Evolutionary conservation across 140 eudicot genomes (phyloP), one percentile per base, ranked within the genome.

Genomic region (Bidens hawaiensis): DNA sequence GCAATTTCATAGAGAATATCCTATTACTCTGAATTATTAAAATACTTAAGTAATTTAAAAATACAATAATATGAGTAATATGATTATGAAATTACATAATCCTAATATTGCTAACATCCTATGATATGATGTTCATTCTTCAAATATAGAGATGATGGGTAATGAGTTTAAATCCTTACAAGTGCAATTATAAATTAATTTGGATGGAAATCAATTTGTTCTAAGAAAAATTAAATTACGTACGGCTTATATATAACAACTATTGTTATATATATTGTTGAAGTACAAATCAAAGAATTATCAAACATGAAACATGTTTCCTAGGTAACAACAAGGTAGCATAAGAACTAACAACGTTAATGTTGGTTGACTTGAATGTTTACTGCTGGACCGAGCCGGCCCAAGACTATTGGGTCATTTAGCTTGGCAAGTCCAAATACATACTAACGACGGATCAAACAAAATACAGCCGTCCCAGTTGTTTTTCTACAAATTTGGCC

Each of bases 401-500:
- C 77, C 81, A 76, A 64, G 47, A n/a, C 27, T 42, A 65, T 65
- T 71, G 81, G 81, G 69, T 62, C 53, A 41, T 10, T 52, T 17
- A 11, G 0, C 13, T 16, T 43, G 28, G 23, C 60, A 6, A 58
- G 45, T 70, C 76, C 69, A 70, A 48, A 1, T 19, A 41, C 15
- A 26, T 70, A 8, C 15, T 22, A 56, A 70, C 64, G 28, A 64
- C 69, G 38, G 55, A 76, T 64, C 64, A 64, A 69, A 69, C 81
- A 76, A 76, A 62, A 55, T 47, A 57, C 13, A 17, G 81, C 81
- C 81, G 77, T 59, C 81, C 38, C 50, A 25, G 25, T 60, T 74
- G 65, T 60, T 60, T 60, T 14, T 67, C 58, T 25, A 27, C 34
- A 31, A 60, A 21, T 28, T 4, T 55, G 26, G 0, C 14, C 25